A percentile compares a stretch with the other conserved stretches of the same genome.
These are phyloP conservation scores for Salicornia ramosissima DNA, from an alignment of 148 eudicot genomes.

Conservation along the genomic window DNA sequence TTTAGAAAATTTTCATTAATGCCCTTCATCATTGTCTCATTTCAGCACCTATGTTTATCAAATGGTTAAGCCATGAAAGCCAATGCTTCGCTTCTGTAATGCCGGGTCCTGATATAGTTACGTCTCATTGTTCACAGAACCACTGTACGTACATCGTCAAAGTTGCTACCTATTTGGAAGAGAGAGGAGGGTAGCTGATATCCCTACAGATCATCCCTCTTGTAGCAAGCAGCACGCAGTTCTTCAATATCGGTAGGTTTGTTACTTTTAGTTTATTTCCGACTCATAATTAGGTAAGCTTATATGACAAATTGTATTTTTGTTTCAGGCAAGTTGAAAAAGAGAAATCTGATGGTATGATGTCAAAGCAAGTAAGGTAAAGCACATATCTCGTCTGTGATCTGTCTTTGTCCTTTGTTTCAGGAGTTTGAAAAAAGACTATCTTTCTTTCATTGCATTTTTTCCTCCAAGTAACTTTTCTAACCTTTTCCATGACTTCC, in stretches of 20 bases:
- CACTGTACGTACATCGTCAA: conserved; percentile 92
- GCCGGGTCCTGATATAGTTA: conserved; percentile 7
- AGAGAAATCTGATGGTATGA: conserved; percentile 81
- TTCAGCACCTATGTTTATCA: conserved; percentile 1
- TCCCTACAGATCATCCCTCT: conserved; percentile 91
- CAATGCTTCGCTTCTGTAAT: neutral
- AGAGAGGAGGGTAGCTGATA: conserved; percentile 93
- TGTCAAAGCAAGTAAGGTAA: conserved; percentile 65
- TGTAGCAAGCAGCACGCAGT: conserved; percentile 98
- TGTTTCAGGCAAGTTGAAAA: conserved; percentile 80
- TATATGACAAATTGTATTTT: conserved; percentile 11
- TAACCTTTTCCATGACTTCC: neutral
- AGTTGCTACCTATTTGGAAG: conserved; percentile 93
- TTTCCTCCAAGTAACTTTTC: neutral
- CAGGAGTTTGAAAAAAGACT: neutral
- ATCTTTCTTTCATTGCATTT: too few relatives aligned
- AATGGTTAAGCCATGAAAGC: neutral
- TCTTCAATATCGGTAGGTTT: conserved; percentile 65
- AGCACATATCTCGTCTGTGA: neutral
- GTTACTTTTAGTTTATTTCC: conserved; percentile 1
- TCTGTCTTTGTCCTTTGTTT: neutral
- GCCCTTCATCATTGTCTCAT: neutral
- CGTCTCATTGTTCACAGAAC: conserved; percentile 51
- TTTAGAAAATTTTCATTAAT: neutral
- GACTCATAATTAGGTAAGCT: neutral